phyloP scores from a whole-genome alignment of 331 rosid genomes.

The Quercus tomentella region DNA sequence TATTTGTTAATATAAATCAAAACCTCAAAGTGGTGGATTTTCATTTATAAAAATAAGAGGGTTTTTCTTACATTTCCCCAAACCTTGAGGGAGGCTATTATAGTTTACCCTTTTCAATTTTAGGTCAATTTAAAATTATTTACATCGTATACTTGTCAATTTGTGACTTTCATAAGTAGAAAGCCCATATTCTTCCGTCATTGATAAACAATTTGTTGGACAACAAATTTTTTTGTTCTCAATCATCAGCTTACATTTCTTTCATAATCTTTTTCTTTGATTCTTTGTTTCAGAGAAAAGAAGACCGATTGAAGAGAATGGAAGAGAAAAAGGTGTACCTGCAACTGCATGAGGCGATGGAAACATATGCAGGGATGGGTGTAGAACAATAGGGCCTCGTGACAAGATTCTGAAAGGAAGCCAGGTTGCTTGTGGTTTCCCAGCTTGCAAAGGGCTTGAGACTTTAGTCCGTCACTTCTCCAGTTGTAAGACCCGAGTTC shows the following conservation, averaged over 20 bases:
- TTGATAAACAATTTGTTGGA: no score
- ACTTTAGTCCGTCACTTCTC: slow-evolving; percentile 47
- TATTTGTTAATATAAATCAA: no score
- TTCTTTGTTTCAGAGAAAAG: slow-evolving; percentile 28
- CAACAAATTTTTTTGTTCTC: background rate
- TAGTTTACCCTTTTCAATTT: no score
- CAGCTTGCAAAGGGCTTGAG: slow-evolving; percentile 51
- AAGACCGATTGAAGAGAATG: slow-evolving; percentile 26
- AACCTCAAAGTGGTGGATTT: no score
- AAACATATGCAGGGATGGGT: slow-evolving; percentile 54
- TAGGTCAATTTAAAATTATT: no score
- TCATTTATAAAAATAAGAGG: no score
- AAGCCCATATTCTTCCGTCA: no score
- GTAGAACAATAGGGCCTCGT: slow-evolving; percentile 50
- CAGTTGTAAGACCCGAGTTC: slow-evolving; percentile 36
- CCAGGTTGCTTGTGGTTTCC: slow-evolving; percentile 28
- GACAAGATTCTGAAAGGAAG: slow-evolving; percentile 34
- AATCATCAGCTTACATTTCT: background rate
- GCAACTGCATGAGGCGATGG: slow-evolving; percentile 49
- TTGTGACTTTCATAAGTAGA: no score
- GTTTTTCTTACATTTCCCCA: no score
- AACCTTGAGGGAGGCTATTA: no score
- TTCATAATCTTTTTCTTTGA: background rate
- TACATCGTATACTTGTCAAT: no score
- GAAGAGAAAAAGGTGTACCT: slow-evolving; percentile 44